These are phyloP conservation scores for Elaeis oleifera DNA, from an alignment of 202 grass and related monocot species.

Conservation along the genomic window DNA sequence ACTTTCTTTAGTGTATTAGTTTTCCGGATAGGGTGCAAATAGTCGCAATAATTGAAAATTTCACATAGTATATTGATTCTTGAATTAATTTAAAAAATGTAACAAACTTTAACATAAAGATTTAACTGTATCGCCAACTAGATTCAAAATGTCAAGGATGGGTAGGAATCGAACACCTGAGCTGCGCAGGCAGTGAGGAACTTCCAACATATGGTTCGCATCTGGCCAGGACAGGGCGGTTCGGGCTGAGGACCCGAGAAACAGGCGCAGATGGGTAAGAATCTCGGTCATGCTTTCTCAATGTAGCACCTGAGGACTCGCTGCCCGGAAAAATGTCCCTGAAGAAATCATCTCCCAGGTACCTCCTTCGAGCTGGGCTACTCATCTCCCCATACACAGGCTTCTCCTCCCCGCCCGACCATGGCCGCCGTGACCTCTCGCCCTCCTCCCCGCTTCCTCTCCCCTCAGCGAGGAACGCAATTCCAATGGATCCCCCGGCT, in stretches of 20 bases:
- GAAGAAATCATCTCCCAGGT: conserved; percentile 68
- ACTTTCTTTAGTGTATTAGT: too few relatives aligned
- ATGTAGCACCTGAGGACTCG: conserved; percentile 44
- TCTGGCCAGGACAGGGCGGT: background rate
- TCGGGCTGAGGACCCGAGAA: conserved; percentile 33
- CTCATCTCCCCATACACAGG: conserved; percentile 64
- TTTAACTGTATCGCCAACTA: too few relatives aligned
- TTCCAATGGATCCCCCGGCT: conserved; percentile 34
- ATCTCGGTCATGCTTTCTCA: conserved; percentile 38
- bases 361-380: conserved; percentile 46
- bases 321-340: conserved; percentile 68
- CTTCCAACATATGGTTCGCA: background rate
- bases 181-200: conserved; percentile 26
- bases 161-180: conserved; percentile 8
- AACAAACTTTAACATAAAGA: too few relatives aligned
- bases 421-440: conserved; percentile 20
- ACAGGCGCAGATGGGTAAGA: conserved; percentile 48
- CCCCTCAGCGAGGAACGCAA: conserved; percentile 18
- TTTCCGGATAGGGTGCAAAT: too few relatives aligned
- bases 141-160: too few relatives aligned
- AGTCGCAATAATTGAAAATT: too few relatives aligned
- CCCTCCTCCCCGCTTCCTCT: conserved; percentile 14
- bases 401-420: conserved; percentile 29
- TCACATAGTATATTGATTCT: too few relatives aligned
- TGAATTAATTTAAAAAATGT: too few relatives aligned